Conservation (phyloP, 495 filamentous ascomycete genomes). For the Viridothelium virens region DNA sequence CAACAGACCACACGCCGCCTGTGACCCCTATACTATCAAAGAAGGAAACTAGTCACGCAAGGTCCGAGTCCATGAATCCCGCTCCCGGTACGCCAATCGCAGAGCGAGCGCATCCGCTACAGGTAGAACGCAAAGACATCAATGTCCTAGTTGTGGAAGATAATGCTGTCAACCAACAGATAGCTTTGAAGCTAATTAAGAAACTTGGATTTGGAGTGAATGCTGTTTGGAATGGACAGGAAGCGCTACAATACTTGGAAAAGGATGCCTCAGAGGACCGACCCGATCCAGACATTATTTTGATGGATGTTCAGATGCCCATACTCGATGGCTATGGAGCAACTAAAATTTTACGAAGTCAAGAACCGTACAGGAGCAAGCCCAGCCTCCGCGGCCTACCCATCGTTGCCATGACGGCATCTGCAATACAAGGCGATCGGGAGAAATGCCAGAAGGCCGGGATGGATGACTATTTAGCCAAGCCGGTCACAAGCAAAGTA, state of each 20-base stretch:
- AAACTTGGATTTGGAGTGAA: slow-evolving; percentile 67
- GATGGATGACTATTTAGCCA: slow-evolving; percentile 80
- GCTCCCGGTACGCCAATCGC: slow-evolving; percentile 29
- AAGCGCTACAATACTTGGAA: slow-evolving; percentile 60
- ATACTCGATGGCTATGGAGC: slow-evolving; percentile 72
- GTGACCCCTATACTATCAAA: slow-evolving; percentile 25
- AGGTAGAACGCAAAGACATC: slow-evolving; percentile 45
- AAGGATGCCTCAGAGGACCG: slow-evolving; percentile 28
- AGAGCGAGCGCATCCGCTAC: slow-evolving; percentile 30
- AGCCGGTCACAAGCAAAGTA: slow-evolving; percentile 60
- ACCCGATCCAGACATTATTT: slow-evolving; percentile 61
- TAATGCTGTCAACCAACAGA: slow-evolving; percentile 71
- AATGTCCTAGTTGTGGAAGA: slow-evolving; percentile 73
- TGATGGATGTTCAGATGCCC: slow-evolving; percentile 87
- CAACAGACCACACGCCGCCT: slow-evolving; percentile 41
- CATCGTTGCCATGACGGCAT: slow-evolving; percentile 76
- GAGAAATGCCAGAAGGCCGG: slow-evolving; percentile 71
- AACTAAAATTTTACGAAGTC: slow-evolving; percentile 60
- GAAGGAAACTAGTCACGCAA: slow-evolving; percentile 25
- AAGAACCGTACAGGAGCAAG: slow-evolving; percentile 47
- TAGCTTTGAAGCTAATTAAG: slow-evolving; percentile 62
- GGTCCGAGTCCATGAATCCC: slow-evolving; percentile 31
- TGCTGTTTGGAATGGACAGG: slow-evolving; percentile 66
- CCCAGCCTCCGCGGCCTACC: slow-evolving; percentile 48
- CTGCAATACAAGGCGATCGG: slow-evolving; percentile 69